Evolutionary conservation across 176 grass and related monocot genomes (phyloP).

Genomic region (Oryza meridionalis): DNA sequence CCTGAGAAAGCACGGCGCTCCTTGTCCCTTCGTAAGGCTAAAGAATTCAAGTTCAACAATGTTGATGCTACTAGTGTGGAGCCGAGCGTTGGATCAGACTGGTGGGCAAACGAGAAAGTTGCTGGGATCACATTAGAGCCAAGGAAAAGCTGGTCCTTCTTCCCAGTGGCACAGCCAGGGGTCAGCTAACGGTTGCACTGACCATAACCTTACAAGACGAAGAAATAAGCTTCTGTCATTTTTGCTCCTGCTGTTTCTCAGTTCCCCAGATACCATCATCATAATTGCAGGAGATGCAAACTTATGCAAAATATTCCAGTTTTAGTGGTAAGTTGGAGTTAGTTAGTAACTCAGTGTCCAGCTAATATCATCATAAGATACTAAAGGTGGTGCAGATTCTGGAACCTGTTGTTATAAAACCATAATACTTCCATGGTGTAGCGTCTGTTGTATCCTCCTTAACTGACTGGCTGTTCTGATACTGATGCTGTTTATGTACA

Average conservation of each 20-base stretch:
- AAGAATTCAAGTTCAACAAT: constrained; percentile 94
- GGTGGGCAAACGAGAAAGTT: constrained; percentile 83
- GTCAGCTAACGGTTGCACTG: constrained; percentile 55
- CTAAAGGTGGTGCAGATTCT: constrained; percentile 43
- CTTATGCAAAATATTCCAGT: constrained; percentile 31
- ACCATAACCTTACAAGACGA: constrained; percentile 41
- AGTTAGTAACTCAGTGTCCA: constrained; percentile 42
- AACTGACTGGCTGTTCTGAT: constrained; percentile 36
- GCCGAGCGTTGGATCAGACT: constrained; percentile 58
- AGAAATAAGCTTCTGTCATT: constrained; percentile 25
- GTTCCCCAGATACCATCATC: constrained; percentile 5
- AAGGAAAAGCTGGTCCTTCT: constrained; percentile 77
- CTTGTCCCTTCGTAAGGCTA: constrained; percentile 58
- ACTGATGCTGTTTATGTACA: constrained; percentile 53
- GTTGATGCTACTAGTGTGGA: constrained; percentile 45
- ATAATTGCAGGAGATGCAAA: constrained; percentile 15
- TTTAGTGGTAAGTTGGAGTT: constrained; percentile 44
- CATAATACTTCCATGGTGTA: constrained; percentile 23
- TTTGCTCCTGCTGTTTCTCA: constrained; percentile 20
- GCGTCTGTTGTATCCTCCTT: constrained; percentile 37
- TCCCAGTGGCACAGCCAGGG: constrained; percentile 69
- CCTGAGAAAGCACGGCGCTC: constrained; percentile 76
- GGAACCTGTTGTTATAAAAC: constrained; percentile 26
- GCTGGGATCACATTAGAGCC: constrained; percentile 51
- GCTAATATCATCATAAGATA: constrained; percentile 44